These are phyloP conservation scores for Neospora caninum DNA, from an alignment of 169 alveolate species.

Conservation along the genomic window DNA sequence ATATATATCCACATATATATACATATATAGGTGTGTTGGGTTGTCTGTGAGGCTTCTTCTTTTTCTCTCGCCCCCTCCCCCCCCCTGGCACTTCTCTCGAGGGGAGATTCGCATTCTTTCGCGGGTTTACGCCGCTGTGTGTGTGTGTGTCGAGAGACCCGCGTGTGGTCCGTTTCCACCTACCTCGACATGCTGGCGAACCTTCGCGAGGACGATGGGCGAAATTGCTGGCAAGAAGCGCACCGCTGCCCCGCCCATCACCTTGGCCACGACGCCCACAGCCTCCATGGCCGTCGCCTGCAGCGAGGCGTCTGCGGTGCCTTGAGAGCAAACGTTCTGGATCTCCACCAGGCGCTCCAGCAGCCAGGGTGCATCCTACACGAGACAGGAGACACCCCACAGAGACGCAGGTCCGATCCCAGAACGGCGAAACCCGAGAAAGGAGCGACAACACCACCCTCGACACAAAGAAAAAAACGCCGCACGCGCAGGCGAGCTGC, in stretches of 20 bases:
- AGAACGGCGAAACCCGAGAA: neutral
- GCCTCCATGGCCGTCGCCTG: constrained; percentile 21
- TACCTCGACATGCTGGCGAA: constrained; percentile 21
- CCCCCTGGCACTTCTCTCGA: no score
- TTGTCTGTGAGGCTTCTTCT: no score
- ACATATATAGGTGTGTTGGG: neutral
- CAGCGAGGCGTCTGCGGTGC: constrained; percentile 56
- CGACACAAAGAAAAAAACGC: no score
- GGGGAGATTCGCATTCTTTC: no score
- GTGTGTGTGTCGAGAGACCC: neutral
- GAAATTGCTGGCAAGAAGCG: neutral
- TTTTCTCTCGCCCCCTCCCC: neutral
- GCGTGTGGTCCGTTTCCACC: neutral
- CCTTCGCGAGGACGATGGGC: constrained; percentile 13
- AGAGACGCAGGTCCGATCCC: neutral
- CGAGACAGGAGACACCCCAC: neutral
- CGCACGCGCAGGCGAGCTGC: no score
- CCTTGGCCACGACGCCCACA: neutral
- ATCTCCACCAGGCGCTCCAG: constrained; percentile 41
- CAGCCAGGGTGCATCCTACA: constrained; percentile 66
- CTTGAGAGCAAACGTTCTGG: constrained; percentile 41
- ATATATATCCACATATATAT: neutral
- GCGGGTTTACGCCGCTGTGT: no score
- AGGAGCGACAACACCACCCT: neutral
- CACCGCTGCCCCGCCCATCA: neutral